Evolutionary conservation across 768 basidiomycete genomes (phyloP), one percentile per base, ranked within the genome.

Genomic region (Mycena metata): DNA sequence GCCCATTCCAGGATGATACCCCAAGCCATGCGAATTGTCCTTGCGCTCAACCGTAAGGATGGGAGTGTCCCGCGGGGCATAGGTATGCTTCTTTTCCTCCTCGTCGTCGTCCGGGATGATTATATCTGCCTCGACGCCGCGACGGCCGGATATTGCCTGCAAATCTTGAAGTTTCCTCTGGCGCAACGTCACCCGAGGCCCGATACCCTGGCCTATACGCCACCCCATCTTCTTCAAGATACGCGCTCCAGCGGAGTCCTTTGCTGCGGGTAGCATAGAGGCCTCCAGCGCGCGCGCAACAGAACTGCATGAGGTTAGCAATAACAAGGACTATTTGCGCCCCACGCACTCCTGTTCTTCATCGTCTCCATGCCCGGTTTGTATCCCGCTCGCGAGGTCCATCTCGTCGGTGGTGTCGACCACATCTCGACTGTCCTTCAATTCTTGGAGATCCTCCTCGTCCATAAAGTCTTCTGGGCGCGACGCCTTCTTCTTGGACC

Each of bases 381-480:
- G 83, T 2, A 88, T 88, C 0, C 85, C 86, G n/a, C 86, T 88
- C 0, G 88, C 77, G 49, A 90, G 79, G 71, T 92, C 89, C 86
- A 91, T 91, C 71, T 93, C 87, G 41, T 96, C 93, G 15, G 91
- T 90, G 42, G 91, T 92, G 74, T 94, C 91, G 5, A 96, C 88
- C 11, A 98, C 78, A 21, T 86, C 88, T 72, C 90, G 85, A 71
- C 87, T 88, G 45, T 96, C 94, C 39, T 86, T 88, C 67, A 93
- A 78, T 69, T 95, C 95, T 50, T 93, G 90, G 17, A 98, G 82
- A 77, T 99, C 98, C 80, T 99, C 98, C 47, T 98, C 98, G 80
- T 99, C 98, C 98, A 99, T 99, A 76, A 95, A 99, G 76, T 98
- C 96, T 79, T 97, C 95, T 0, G 95, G 91, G 36, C 86, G 85